Evolutionary conservation across 2,329 filamentous ascomycete species (phyloP).

Genomic region (Ophiobolus disseminans): DNA sequence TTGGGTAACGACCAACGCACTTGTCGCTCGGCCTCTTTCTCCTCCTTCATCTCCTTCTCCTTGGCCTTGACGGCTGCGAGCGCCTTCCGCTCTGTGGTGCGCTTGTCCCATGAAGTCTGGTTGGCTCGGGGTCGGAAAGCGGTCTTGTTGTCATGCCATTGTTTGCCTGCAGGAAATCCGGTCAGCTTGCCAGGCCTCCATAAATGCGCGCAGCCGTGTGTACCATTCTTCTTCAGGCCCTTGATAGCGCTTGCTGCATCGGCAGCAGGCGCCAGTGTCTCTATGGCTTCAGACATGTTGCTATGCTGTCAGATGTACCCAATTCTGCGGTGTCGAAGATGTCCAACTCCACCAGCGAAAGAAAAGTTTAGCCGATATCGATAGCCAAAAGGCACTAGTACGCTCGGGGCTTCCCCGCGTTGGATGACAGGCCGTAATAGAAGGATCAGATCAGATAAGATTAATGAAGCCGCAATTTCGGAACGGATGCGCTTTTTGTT

Average conservation of each 20-base stretch:
- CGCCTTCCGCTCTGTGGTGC: conserved; percentile 72
- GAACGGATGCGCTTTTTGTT: conserved; percentile 20
- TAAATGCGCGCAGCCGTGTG: neutral
- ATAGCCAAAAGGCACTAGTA: conserved; percentile 18
- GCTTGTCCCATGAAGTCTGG: conserved; percentile 78
- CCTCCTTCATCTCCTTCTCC: conserved; percentile 91
- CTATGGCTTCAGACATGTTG: conserved; percentile 39
- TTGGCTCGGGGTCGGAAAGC: conserved; percentile 85
- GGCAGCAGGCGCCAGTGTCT: conserved; percentile 53
- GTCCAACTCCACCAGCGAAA: conserved; percentile 25
- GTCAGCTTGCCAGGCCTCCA: conserved; percentile 19
- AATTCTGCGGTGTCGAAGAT: conserved; percentile 17
- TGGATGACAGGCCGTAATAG: conserved; percentile 13
- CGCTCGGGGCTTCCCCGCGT: conserved; percentile 9
- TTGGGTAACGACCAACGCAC: conserved; percentile 57
- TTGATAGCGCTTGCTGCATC: conserved; percentile 48
- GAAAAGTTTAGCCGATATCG: conserved; percentile 36
- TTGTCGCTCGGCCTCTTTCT: conserved; percentile 88
- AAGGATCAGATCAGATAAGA: conserved; percentile 40
- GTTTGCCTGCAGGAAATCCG: conserved; percentile 74
- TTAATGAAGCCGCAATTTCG: conserved; percentile 5
- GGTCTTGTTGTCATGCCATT: conserved; percentile 86
- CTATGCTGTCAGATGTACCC: conserved; percentile 15
- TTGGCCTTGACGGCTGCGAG: conserved; percentile 84
- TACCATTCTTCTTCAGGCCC: conserved; percentile 86